These are phyloP conservation scores for Ganoderma multipileum DNA, from an alignment of 1,284 basidiomycete species.

Conservation along the genomic window DNA sequence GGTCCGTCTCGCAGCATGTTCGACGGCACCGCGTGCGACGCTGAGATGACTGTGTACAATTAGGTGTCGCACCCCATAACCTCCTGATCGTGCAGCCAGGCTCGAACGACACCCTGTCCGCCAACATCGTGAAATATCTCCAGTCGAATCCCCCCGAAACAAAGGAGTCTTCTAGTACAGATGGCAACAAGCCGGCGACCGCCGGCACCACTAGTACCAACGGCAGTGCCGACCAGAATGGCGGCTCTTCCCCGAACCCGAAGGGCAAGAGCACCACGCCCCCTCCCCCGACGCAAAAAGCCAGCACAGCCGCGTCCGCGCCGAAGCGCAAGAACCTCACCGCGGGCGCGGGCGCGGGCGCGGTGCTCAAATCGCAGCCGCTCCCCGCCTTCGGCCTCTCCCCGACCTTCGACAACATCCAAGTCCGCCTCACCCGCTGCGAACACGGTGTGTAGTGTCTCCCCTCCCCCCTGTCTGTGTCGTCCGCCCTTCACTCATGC, in stretches of 20 bases:
- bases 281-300: background rate
- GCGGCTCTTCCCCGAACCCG: too few species aligned
- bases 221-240: background rate
- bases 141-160: background rate
- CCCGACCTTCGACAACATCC: constrained; percentile 13
- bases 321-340: background rate
- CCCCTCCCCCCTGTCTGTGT: too few species aligned
- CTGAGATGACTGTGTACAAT: background rate
- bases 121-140: background rate
- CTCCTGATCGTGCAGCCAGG: background rate
- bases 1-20: background rate
- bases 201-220: background rate
- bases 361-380: constrained; percentile 12
- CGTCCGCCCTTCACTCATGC: background rate
- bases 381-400: constrained; percentile 17
- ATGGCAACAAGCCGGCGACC: background rate
- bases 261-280: background rate
- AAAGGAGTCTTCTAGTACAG: background rate
- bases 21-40: too few species aligned
- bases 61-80: background rate
- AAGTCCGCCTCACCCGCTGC: constrained; percentile 16
- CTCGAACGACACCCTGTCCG: background rate
- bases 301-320: background rate
- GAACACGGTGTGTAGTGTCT: constrained; percentile 12
- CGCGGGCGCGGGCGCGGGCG: too few species aligned